A percentile compares a stretch with the other conserved stretches of the same genome.
These are phyloP conservation scores for Hirsutella rhossiliensis DNA, from an alignment of 2,329 filamentous ascomycete species.

Conservation along the genomic window DNA sequence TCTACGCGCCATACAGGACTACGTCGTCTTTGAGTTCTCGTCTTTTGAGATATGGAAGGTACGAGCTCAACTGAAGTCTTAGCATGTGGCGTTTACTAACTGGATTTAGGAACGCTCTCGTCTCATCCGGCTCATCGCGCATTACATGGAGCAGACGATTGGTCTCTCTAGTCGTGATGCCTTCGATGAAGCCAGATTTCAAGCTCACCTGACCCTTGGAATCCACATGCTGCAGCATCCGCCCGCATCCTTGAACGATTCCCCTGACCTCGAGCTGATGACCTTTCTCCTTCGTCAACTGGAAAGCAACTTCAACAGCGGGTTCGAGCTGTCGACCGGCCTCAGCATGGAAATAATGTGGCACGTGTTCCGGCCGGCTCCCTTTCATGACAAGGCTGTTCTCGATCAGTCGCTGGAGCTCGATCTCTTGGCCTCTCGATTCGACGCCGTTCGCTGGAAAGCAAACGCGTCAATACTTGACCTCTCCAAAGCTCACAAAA, in stretches of 20 bases:
- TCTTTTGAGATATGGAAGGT: conserved; percentile 19
- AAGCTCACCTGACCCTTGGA: conserved; percentile 46
- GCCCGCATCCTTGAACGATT: conserved; percentile 10
- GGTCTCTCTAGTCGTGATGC: conserved; percentile 26
- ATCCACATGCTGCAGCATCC: conserved; percentile 27
- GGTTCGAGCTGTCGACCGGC: conserved; percentile 63
- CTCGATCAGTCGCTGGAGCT: conserved; percentile 37
- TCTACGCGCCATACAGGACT: conserved; percentile 28
- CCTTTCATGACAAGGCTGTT: conserved; percentile 33
- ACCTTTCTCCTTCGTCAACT: conserved; percentile 28
- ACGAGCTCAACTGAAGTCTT: conserved; percentile 5
- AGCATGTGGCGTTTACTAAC: conserved; percentile 1
- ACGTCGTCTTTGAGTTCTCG: conserved; percentile 22
- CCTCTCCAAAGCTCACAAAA: conserved; percentile 38
- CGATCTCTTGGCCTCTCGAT: conserved; percentile 43
- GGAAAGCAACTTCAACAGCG: conserved; percentile 48
- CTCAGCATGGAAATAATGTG: conserved; percentile 72
- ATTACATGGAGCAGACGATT: conserved; percentile 44
- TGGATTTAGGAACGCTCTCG: conserved; percentile 14
- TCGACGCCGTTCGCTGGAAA: conserved; percentile 50
- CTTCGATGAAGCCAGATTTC: conserved; percentile 53
- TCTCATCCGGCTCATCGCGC: conserved; percentile 27
- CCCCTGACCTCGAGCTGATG: conserved; percentile 24
- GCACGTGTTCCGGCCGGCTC: conserved; percentile 55
- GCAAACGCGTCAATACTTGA: conserved; percentile 37